phyloP scores from a whole-genome alignment of 2,329 filamentous ascomycete species.

The Diplodia intermedia region DNA sequence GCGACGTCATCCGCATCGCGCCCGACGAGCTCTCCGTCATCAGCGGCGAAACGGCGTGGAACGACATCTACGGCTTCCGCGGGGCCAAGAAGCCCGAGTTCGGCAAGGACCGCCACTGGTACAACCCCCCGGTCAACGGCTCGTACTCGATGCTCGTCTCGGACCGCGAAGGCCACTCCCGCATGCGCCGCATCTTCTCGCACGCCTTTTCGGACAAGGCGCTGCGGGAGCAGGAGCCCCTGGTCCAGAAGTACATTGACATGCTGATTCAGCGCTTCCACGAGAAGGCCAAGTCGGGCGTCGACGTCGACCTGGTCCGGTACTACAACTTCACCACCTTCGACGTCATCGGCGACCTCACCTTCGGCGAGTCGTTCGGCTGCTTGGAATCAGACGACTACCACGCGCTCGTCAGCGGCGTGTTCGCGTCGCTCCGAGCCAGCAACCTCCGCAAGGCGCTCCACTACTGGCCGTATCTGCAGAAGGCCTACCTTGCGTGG shows the following conservation, averaged over 20 bases:
- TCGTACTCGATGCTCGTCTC: conserved; percentile 48
- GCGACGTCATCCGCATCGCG: conserved; percentile 51
- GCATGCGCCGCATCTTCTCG: conserved; percentile 49
- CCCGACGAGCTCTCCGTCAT: conserved; percentile 55
- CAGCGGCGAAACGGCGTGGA: conserved; percentile 51
- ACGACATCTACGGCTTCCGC: conserved; percentile 45
- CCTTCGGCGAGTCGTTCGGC: conserved; percentile 39
- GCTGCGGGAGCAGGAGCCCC: conserved; percentile 49
- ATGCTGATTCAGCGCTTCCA: conserved; percentile 50
- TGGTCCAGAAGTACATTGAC: conserved; percentile 51
- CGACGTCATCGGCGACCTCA: conserved; percentile 40
- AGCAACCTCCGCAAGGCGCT: conserved; percentile 36
- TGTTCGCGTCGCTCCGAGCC: conserved; percentile 28
- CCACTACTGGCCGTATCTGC: conserved; percentile 45
- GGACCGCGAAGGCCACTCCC: conserved; percentile 49
- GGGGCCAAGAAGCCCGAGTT: conserved; percentile 36
- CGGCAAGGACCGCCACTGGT: conserved; percentile 44
- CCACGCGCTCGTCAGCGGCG: conserved; percentile 10
- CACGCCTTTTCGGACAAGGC: conserved; percentile 52
- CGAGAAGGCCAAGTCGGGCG: conserved; percentile 43
- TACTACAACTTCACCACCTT: conserved; percentile 42
- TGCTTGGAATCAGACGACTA: conserved; percentile 35
- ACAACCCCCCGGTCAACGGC: conserved; percentile 42
- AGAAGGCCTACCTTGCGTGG: conserved; percentile 44
- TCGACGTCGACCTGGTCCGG: conserved; percentile 45